A percentile compares a stretch with the other conserved stretches of the same genome.
Conservation (phyloP, 768 basidiomycete species). For the Chlorophyllum brunneum region DNA sequence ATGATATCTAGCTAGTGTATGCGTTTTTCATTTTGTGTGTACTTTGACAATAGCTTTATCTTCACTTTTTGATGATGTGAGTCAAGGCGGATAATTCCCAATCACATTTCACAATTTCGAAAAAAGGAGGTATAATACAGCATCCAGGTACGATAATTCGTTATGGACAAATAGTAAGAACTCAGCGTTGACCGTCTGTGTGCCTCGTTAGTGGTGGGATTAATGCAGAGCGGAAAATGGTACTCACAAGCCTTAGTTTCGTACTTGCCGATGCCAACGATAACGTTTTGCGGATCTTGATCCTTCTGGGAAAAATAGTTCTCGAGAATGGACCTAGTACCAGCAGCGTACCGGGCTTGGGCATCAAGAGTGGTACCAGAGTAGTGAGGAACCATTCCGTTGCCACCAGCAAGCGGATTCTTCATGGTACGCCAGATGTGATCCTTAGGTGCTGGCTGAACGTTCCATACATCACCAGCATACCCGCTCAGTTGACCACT, state of each 20-base stretch:
- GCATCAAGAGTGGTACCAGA: constrained; percentile 89
- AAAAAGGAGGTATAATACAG: neutral
- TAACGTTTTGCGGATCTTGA: constrained; percentile 80
- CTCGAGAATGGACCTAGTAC: constrained; percentile 64
- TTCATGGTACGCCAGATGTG: constrained; percentile 84
- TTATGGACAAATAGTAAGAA: neutral
- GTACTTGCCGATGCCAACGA: constrained; percentile 63
- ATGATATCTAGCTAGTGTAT: neutral
- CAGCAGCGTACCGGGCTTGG: constrained; percentile 79
- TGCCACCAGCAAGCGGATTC: constrained; percentile 79
- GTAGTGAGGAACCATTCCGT: constrained; percentile 88
- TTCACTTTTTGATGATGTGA: neutral
- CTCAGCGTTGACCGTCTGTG: constrained; percentile 51
- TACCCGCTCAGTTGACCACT: constrained; percentile 72
- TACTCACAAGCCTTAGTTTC: constrained; percentile 43
- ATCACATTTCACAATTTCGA: neutral
- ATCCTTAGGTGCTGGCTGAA: constrained; percentile 82
- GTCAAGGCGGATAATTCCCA: no score
- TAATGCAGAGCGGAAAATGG: neutral
- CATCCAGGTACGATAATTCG: neutral
- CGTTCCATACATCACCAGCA: constrained; percentile 76
- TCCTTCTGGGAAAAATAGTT: constrained; percentile 61
- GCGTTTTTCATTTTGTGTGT: constrained; percentile 5
- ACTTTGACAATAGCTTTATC: constrained; percentile 10
- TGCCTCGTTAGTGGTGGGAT: constrained; percentile 1